Base-by-base conservation (phyloP, 2,329 filamentous ascomycete species). In the Xylariaceae sp. region DNA sequence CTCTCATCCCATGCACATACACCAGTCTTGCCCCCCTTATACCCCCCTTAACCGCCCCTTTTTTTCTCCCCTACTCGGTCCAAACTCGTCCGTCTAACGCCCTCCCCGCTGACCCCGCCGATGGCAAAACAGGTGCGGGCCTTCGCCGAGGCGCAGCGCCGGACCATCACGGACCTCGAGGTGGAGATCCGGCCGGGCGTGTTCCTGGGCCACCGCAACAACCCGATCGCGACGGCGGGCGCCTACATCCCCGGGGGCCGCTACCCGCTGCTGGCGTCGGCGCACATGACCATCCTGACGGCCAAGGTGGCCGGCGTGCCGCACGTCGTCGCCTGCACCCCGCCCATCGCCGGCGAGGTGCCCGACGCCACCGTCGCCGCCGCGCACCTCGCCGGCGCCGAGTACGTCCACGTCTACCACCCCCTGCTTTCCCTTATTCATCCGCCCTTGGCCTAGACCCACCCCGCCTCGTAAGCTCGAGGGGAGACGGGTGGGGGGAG, bases 261-360 rank as follows among this genome's bases (percentile, higher is more conserved):
- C 5, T 74, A 73, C 38, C 66, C 69, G 1, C 57, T 73, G 3
- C 63, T 73, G 3, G 70, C 69, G 2, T 68, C 63, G 6, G 66
- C 67, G 3, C 70, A 73, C 46, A 73, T 72, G 70, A 72, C 69
- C 2, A 70, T 73, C 29, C 47, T 72, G 4, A 73, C 69, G 0
- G 69, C 69, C 15, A 73, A 73, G 43, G 64, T 66, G 4, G 69
- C 70, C 5, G 70, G 70, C 3, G 68, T 72, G 2, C 53, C 53
- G n/a, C 52, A 65, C 31, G 67, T 73, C 4, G 58, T 69, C 5
- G 68, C 54, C 10, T 72, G 64, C 47, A 74, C 70, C 5, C 70
- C 69, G 4, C 70, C 69, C 0, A 70, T 70, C 34, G 45, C 47
- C 1, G 70, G 68, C 3, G 32, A 64, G 32, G 57, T 75, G 15